These are phyloP conservation scores for Cladophialophora psammophila DNA, from an alignment of 2,329 filamentous ascomycete genomes.

Conservation along the genomic window DNA sequence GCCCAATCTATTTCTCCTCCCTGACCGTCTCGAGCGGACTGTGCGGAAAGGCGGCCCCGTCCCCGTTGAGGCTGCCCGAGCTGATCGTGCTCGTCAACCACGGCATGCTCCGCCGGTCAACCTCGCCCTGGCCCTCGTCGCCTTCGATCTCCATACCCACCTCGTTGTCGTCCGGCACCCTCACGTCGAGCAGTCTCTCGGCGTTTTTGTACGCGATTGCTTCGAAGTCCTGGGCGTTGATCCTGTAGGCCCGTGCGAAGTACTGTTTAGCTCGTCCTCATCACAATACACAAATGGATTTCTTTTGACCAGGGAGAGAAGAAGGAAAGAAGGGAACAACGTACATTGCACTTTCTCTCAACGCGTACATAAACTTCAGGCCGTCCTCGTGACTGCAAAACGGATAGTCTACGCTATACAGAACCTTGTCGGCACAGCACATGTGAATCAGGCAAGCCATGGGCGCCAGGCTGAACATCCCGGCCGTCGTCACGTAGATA, in stretches of 20 bases:
- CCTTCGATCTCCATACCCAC: conserved; percentile 25
- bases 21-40: conserved; percentile 32
- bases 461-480: conserved; percentile 59
- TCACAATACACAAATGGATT: not conserved
- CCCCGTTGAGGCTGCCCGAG: conserved; percentile 14
- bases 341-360: conserved; percentile 57
- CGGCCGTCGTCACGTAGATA: conserved; percentile 65
- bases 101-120: conserved; percentile 13
- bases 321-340: not conserved
- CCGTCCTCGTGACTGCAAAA: conserved; percentile 61
- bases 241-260: conserved; percentile 19
- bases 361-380: conserved; percentile 56
- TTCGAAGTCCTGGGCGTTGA: conserved; percentile 59
- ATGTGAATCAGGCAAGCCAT: conserved; percentile 52
- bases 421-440: conserved; percentile 54
- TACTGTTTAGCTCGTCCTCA: not conserved
- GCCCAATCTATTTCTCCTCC: conserved; percentile 19
- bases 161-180: conserved; percentile 24
- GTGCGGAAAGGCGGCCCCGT: conserved; percentile 20
- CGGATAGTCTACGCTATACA: conserved; percentile 67
- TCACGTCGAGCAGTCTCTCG: conserved; percentile 52
- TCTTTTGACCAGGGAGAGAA: not conserved
- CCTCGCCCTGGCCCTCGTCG: not conserved
- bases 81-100: conserved; percentile 26
- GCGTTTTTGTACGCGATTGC: conserved; percentile 61